phyloP scores from a whole-genome alignment of 495 filamentous ascomycete species.

The Neurospora sp. region DNA sequence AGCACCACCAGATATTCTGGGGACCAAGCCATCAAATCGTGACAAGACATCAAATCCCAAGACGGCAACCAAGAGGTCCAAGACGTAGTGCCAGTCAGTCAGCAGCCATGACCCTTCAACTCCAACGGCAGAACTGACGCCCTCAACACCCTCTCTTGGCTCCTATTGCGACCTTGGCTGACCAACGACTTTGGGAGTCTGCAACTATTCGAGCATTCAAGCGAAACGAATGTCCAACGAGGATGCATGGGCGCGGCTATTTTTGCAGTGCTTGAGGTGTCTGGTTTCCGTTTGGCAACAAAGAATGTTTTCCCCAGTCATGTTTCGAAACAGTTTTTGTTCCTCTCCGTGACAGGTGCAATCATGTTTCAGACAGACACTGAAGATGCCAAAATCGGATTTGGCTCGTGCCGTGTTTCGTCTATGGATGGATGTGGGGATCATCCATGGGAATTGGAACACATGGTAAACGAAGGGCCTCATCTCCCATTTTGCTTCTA shows the following conservation, averaged over 20 bases:
- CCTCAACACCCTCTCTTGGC: neutral
- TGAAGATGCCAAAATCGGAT: neutral
- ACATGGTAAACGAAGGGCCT: neutral
- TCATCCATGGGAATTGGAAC: neutral
- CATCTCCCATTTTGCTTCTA: neutral
- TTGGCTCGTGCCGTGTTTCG: neutral
- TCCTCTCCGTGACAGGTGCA: neutral
- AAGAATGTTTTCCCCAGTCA: neutral
- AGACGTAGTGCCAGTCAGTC: neutral
- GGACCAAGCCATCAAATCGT: neutral
- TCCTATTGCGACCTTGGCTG: neutral
- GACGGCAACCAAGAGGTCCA: neutral
- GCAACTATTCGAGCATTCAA: neutral
- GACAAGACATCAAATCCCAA: neutral
- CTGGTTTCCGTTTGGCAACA: neutral
- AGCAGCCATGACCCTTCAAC: neutral
- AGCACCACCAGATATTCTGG: too few relatives aligned
- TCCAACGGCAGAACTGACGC: neutral
- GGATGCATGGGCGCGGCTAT: neutral
- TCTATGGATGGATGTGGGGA: neutral
- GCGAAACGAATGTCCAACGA: neutral
- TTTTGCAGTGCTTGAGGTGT: neutral
- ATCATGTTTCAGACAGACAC: neutral
- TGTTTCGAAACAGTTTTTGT: neutral
- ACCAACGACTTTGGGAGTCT: neutral